Base-by-base conservation (phyloP, 148 eudicot species). In the Selenicereus undatus region DNA sequence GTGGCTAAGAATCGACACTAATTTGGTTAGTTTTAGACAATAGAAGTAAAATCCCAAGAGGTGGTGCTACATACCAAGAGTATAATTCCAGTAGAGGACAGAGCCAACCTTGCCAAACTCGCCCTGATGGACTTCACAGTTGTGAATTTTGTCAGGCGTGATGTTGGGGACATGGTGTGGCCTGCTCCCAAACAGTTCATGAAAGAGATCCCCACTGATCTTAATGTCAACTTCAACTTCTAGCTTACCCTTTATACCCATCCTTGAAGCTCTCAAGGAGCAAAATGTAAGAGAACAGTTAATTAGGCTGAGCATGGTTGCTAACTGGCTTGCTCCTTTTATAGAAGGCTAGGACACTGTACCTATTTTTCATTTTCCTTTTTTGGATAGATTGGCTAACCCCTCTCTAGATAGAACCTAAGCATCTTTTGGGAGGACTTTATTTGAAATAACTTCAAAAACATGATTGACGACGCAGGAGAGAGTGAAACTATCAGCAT, bases 41-140 rank as follows among this genome's bases (percentile, higher is more conserved):
- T 51, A 51, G 18, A 52, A 11, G 56, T 12, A 12, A 11, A 52
- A 52, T 9, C 43, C 5, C 43, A 7, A 39, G 8, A 39, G 43
- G 43, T 32, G 43, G 22, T 36, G 32, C 13, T 0, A 78, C 48
- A 1, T 78, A 68, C 80, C 80, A 16, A 78, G 71, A 48, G 80
- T 66, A 48, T 78, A 78, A 62, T 78, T 68, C 80, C 80, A 78
- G 7, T 6, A 21, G 51, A 78, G 45, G 1, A 78, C 22, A 27
- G 80, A 68, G 18, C 80, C 80, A 42, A 39, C 36, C 58, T 64
- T 68, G 36, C 80, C 74, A 68, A 78, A 78, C 42, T 68, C 80
- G 4, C 80, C 80, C 22, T 78, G 24, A 27, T 78, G 80, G 8
- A 78, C 56, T 3, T 65, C 80, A 48, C 74, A 78, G 51, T 22